Evolutionary conservation across 179 eudicot genomes (phyloP).

Genomic region (Pouteria campechiana): DNA sequence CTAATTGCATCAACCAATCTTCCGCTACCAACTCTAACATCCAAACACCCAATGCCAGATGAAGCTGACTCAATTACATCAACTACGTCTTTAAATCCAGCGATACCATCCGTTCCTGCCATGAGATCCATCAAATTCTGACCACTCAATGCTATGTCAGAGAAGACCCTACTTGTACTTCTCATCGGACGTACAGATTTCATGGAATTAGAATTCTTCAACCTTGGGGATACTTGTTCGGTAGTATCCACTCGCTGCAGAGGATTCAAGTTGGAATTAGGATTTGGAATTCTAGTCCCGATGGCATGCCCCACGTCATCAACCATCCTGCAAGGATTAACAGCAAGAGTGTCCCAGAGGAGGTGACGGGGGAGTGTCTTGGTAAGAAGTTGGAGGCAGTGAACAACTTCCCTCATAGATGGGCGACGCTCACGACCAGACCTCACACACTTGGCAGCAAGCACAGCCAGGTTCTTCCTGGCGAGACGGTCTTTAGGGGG

Average conservation of each 20-base stretch:
- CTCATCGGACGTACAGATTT: constrained; percentile 18
- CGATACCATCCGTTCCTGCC: constrained; percentile 38
- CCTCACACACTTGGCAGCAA: constrained; percentile 92
- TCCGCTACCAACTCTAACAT: constrained; percentile 26
- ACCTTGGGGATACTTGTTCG: too few species aligned
- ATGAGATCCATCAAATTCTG: constrained; percentile 75
- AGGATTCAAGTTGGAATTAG: constrained; percentile 12
- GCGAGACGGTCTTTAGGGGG: constrained; percentile 63
- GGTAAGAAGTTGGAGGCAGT: constrained; percentile 38
- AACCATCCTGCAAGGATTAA: constrained; percentile 90
- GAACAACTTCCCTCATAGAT: constrained; percentile 61
- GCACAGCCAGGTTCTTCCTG: constrained; percentile 60
- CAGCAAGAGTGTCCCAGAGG: constrained; percentile 57
- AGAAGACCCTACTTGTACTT: constrained; percentile 57
- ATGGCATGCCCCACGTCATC: constrained; percentile 52
- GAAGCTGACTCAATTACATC: constrained; percentile 8
- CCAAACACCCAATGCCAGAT: constrained; percentile 14
- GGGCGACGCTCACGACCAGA: constrained; percentile 79
- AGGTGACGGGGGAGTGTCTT: constrained; percentile 58
- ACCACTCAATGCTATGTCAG: constrained; percentile 74
- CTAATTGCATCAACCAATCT: constrained; percentile 17
- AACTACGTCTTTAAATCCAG: constrained; percentile 23
- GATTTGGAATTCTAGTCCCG: constrained; percentile 20
- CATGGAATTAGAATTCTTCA: too few species aligned
- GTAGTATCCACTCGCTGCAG: constrained; percentile 23